Base-by-base conservation (phyloP, 176 grass and related monocot species). In the Triticum urartu region DNA sequence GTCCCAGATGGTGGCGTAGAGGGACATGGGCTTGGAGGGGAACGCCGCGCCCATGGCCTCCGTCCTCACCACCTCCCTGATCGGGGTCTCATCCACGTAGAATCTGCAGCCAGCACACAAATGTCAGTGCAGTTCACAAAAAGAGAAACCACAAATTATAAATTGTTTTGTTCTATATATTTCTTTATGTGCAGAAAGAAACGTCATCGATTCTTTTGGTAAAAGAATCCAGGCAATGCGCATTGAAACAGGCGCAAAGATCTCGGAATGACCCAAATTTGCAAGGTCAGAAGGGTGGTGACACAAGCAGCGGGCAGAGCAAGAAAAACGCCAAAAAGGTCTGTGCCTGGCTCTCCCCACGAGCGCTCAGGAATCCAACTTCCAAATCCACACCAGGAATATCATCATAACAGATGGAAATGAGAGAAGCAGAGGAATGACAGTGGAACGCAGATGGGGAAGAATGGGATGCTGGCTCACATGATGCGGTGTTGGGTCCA, bases 1-100 rank as follows among this genome's bases (percentile, higher is more conserved):
- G 87, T 98, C 95, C 95, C 95, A 98, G 78, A 98, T 98, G 39
- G 95, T 98, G 38, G 95, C 93, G 83, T 98, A 98, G 11, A 98
- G 91, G 24, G 95, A 83, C 93, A 98, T 98, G 3, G 95, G 95
- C 81, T 95, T 98, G 73, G 95, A 91, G 33, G 93, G 95, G 85
- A 93, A 98, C 54, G 82, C 79, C 45, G 87, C 87, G 60, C 91
- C 93, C 89, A 98, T 98, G 5, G 84, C 76, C 85, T 88, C 79
- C 71, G 65, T 93, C 61, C 89, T 81, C 84, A 73, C 88, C 66
- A 98, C 87, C 81, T 93, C 87, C 75, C 95, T 87, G 47, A 98
- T 92, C 81, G 93, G 93, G 20, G 89, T 98, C 87, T 84, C 92
- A 43, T 98, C 95, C 59, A 98, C 90, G 91, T 93, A 98, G 82